Base-by-base conservation (phyloP, 257 asterid species). In the Schizonepeta tenuifolia region DNA sequence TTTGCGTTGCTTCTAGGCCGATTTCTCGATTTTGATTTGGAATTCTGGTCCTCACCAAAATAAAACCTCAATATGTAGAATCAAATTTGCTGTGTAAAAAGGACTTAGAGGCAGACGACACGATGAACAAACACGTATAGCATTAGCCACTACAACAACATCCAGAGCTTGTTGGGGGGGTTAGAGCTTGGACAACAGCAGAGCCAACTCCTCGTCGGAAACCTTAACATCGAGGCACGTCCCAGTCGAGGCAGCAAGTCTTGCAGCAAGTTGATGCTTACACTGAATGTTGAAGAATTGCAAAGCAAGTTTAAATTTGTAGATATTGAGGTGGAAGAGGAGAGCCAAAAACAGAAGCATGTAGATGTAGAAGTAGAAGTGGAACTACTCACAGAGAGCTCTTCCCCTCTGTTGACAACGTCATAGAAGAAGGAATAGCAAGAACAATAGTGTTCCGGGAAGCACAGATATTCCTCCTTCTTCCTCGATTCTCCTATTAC, bases 261-360 rank as follows among this genome's bases (percentile, higher is more conserved):
- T 84, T 65, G 98, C 99, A 72, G 99, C 99, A 60, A 95, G 50
- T 79, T 95, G 99, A 84, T 95, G n/a, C n/a, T n/a, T n/a, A n/a
- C n/a, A n/a, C n/a, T n/a, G n/a, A n/a, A n/a, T n/a, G n/a, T n/a
- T n/a, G n/a, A n/a, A n/a, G n/a, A n/a, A n/a, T n/a, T n/a, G n/a
- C n/a, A n/a, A n/a, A n/a, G n/a, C n/a, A n/a, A n/a, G n/a, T n/a
- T n/a, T n/a, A n/a, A n/a, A n/a, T n/a, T n/a, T n/a, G n/a, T n/a
- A 40, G 28, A 20, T 0, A 9, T 2, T 60, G 18, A 15, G 58
- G n/a, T 18, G 0, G 11, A 22, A 0, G 11, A 22, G 12, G 12
- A 55, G 10, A 55, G 10, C 41, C 9, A 2, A 26, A 0, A 55
- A 31, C 3, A 33, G 14, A 65, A 67, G 43, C 13, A 63, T 1